Evolutionary conservation across 140 eudicot species (phyloP), one percentile per base, ranked within the genome.

Genomic region (Anethum foeniculum): DNA sequence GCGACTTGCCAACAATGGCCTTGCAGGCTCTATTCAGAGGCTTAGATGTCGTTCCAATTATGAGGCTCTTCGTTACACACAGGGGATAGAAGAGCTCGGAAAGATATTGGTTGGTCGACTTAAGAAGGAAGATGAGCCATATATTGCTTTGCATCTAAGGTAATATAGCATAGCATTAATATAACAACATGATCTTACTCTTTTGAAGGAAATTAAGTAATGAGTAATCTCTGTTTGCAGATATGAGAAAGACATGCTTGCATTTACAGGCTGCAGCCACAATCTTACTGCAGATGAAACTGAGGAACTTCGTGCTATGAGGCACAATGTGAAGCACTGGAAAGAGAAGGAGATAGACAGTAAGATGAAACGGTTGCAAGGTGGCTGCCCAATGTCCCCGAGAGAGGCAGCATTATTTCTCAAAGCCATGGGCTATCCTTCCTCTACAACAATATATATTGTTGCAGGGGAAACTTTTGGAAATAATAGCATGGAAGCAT

Each of bases 181-280:
- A 23, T 47, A 27, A 74, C 10, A 27, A 47, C 39, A 75, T 41
- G 39, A 27, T 44, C 6, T 75, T 75, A 47, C n/a, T 75, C 19
- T 74, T 36, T 15, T 2, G 18, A 27, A 62, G 21, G 10, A n/a
- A 75, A 48, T 10, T 14, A 75, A 75, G 36, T 11, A 6, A 12
- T 7, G 0, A 25, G 7, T 21, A 0, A 44, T 23, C 51, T 28
- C 47, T 48, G 27, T 75, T 16, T 81, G 86, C 89, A 94, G 99
- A 82, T 95, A 95, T 41, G 98, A 95, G 87, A 95, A 95, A 78
- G 99, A 95, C 84, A 95, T 95, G 99, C 91, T 95, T 7, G 93
- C 99, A 27, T 95, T 95, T 87, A 95, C 99, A 2, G 99, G 98
- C 15, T 95, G 99, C 88, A 90, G 84, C 90, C 92, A 95, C 84